A percentile compares a stretch with the other conserved stretches of the same genome.
These are phyloP conservation scores for Clarireedia hainanense DNA, from an alignment of 2,329 filamentous ascomycete genomes.

Conservation along the genomic window DNA sequence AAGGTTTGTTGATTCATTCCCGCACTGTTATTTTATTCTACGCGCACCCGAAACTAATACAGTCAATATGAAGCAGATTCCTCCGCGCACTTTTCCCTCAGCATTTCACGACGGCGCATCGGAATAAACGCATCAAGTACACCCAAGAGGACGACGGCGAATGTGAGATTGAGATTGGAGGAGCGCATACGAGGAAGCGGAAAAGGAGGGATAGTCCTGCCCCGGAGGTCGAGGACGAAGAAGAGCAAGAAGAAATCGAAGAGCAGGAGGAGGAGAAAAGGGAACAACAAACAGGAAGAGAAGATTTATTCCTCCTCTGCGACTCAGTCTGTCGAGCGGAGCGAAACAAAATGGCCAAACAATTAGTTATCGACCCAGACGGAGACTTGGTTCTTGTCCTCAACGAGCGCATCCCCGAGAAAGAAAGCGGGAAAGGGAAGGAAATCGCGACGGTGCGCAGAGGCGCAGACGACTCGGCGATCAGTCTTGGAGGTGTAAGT, in stretches of 20 bases:
- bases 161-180: background rate
- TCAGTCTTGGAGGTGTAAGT: background rate
- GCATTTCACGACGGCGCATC: conserved; percentile 1
- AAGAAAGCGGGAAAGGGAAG: background rate
- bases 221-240: background rate
- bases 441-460: background rate
- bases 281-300: background rate
- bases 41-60: background rate
- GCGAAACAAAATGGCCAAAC: conserved; percentile 1
- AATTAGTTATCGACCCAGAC: conserved; percentile 1
- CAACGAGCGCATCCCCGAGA: background rate
- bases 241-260: background rate
- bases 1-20: background rate
- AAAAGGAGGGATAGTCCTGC: background rate
- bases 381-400: conserved; percentile 1
- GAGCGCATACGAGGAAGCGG: background rate
- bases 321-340: background rate
- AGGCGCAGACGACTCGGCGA: background rate
- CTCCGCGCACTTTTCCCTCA: conserved; percentile 5
- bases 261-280: conserved; percentile 3
- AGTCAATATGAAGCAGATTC: background rate
- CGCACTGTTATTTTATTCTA: background rate
- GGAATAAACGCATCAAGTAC: conserved; percentile 1
- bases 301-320: background rate
- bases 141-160: background rate